Evolutionary conservation across 2,329 filamentous ascomycete genomes (phyloP).

Genomic region (Amesomyces nigricolor): DNA sequence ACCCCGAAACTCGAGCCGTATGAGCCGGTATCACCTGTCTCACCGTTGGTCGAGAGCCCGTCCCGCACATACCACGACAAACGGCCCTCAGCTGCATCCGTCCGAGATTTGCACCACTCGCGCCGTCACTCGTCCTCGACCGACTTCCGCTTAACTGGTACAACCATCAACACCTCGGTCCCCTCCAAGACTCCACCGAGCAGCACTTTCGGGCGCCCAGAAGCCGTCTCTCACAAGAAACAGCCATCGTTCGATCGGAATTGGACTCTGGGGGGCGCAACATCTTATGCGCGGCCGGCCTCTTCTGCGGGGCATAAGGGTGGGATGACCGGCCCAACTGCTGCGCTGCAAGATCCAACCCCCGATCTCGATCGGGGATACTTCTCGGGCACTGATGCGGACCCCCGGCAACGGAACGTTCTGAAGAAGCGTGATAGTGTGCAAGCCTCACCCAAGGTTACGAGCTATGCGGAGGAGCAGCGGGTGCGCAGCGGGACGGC

Average conservation of each 20-base stretch:
- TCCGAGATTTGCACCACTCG: slow-evolving; percentile 76
- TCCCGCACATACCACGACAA: slow-evolving; percentile 46
- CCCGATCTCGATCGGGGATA: slow-evolving; percentile 79
- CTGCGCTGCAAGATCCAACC: slow-evolving; percentile 42
- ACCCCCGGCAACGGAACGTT: slow-evolving; percentile 69
- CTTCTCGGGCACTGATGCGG: slow-evolving; percentile 83
- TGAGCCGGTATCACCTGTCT: slow-evolving; percentile 39
- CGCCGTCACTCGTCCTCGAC: slow-evolving; percentile 87
- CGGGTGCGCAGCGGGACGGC: slow-evolving; percentile 59
- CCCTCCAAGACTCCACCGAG: slow-evolving; percentile 41
- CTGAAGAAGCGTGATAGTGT: slow-evolving; percentile 70
- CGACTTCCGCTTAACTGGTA: slow-evolving; percentile 53
- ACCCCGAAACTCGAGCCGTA: slow-evolving; percentile 42
- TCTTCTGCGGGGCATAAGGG: slow-evolving; percentile 50
- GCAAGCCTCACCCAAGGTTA: slow-evolving; percentile 55
- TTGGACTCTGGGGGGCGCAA: slow-evolving; percentile 58
- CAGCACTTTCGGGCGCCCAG: slow-evolving; percentile 38
- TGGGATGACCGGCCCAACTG: slow-evolving; percentile 34
- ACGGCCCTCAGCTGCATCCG: slow-evolving; percentile 72
- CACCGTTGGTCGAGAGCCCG: slow-evolving; percentile 42
- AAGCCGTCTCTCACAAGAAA: slow-evolving; percentile 49
- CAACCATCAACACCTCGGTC: slow-evolving; percentile 30
- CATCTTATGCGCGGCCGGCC: slow-evolving; percentile 41
- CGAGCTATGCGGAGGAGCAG: slow-evolving; percentile 70
- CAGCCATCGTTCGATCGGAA: slow-evolving; percentile 65